Evolutionary conservation across 768 basidiomycete genomes (phyloP).

Genomic region (Thelephora ganbajun): DNA sequence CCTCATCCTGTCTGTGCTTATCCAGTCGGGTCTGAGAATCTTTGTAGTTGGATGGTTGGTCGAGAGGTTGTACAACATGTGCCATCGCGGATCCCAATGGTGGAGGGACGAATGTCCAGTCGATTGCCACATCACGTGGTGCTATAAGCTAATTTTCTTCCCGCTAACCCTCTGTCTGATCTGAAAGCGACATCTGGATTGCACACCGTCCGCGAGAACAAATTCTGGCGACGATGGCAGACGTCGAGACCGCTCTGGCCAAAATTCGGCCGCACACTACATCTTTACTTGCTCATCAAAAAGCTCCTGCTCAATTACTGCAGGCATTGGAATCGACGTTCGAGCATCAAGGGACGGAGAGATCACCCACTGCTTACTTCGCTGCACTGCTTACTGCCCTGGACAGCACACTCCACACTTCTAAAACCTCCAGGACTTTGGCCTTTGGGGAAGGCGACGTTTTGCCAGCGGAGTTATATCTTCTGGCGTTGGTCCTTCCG

Average conservation of each 20-base stretch:
- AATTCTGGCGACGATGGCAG: constrained; percentile 15
- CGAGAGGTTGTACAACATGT: constrained; percentile 71
- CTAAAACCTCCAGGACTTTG: constrained; percentile 18
- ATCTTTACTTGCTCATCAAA: constrained; percentile 77
- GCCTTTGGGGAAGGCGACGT: constrained; percentile 52
- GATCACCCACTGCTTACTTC: constrained; percentile 83
- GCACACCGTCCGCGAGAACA: constrained; percentile 1
- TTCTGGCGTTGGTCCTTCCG: constrained; percentile 64
- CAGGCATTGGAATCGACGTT: constrained; percentile 74
- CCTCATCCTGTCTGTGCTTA: constrained; percentile 61
- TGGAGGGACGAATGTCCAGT: too few relatives aligned
- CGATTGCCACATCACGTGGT: too few relatives aligned
- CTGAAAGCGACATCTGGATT: too few relatives aligned
- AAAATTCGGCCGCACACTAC: constrained; percentile 82
- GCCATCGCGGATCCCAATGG: constrained; percentile 42
- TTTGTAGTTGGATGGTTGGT: constrained; percentile 94
- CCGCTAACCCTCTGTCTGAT: too few relatives aligned
- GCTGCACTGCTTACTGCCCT: constrained; percentile 81
- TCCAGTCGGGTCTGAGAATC: constrained; percentile 82
- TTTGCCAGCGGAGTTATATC: constrained; percentile 74
- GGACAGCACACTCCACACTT: constrained; percentile 60
- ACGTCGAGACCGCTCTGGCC: constrained; percentile 43
- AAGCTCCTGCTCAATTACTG: constrained; percentile 76
- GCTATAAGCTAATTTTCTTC: too few relatives aligned
- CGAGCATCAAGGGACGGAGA: constrained; percentile 51